Evolutionary conservation across 2,329 filamentous ascomycete genomes (phyloP).

Genomic region (Cadophora sp.): DNA sequence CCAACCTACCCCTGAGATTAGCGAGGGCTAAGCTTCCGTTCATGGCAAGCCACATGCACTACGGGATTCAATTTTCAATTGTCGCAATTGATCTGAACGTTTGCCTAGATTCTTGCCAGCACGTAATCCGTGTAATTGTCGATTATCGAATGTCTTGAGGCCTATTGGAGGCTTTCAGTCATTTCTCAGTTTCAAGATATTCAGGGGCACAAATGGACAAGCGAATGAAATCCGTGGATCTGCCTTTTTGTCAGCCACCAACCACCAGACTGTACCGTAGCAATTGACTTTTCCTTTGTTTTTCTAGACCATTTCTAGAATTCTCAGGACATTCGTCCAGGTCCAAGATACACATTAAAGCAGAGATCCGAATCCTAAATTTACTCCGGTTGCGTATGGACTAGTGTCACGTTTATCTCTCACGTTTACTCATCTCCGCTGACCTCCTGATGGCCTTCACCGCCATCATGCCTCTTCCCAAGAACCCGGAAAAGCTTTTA

Average conservation of each 20-base stretch:
- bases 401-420: not conserved
- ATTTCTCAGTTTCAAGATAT: slow-evolving; percentile 9
- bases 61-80: not conserved
- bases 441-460: not conserved
- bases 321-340: not conserved
- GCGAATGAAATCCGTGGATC: not conserved
- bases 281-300: not conserved
- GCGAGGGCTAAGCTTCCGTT: slow-evolving; percentile 1
- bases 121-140: not conserved
- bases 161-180: not conserved
- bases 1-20: not conserved
- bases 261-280: not conserved
- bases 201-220: slow-evolving; percentile 6
- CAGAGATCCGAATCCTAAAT: not conserved
- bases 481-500: slow-evolving; percentile 6
- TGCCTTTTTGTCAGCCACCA: not conserved
- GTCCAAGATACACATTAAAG: too few species aligned
- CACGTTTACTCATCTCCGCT: not conserved
- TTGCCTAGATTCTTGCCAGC: not conserved
- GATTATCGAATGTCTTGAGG: too few species aligned
- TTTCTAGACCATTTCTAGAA: not conserved
- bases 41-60: not conserved
- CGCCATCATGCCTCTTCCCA: not conserved
- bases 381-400: too few species aligned
- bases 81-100: not conserved